A percentile compares a stretch with the other conserved stretches of the same genome.
These are phyloP conservation scores for Talaromyces verruculosus DNA, from an alignment of 2,329 filamentous ascomycete species.

Conservation along the genomic window DNA sequence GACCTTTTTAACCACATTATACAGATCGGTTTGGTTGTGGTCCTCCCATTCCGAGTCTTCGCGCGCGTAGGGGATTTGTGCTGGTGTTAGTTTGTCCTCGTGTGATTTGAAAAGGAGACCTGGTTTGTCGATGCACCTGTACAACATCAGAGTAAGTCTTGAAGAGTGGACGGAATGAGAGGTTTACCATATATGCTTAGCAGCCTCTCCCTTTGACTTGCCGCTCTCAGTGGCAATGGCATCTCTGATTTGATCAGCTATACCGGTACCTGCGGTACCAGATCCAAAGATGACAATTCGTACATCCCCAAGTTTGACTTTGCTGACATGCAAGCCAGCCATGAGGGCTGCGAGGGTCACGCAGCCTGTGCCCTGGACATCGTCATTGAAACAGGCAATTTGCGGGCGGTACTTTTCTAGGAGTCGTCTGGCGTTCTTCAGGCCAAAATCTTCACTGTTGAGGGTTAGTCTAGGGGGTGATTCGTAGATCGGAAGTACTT, in stretches of 20 bases:
- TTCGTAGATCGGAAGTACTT: constrained; percentile 21
- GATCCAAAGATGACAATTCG: constrained; percentile 76
- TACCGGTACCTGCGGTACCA: constrained; percentile 79
- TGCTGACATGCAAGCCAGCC: constrained; percentile 69
- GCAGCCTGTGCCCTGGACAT: constrained; percentile 85
- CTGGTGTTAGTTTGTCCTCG: constrained; percentile 61
- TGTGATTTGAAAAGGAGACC: constrained; percentile 69
- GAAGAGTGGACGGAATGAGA: neutral
- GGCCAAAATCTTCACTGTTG: constrained; percentile 71
- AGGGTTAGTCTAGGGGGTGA: neutral
- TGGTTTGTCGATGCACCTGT: constrained; percentile 76
- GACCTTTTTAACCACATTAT: constrained; percentile 66
- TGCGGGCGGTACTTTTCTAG: constrained; percentile 71
- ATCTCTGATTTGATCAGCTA: constrained; percentile 79
- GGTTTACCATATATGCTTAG: constrained; percentile 66
- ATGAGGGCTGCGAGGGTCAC: constrained; percentile 82
- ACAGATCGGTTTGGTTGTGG: constrained; percentile 58
- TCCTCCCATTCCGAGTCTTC: constrained; percentile 62
- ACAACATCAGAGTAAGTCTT: constrained; percentile 42
- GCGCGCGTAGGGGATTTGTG: constrained; percentile 67
- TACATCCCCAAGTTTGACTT: constrained; percentile 65
- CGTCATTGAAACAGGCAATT: constrained; percentile 86
- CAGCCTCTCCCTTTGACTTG: constrained; percentile 70
- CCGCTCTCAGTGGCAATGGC: constrained; percentile 69
- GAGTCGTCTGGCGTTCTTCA: constrained; percentile 72